Conservation (phyloP, 345 rosid species). For the Euphorbia pulcherrima region DNA sequence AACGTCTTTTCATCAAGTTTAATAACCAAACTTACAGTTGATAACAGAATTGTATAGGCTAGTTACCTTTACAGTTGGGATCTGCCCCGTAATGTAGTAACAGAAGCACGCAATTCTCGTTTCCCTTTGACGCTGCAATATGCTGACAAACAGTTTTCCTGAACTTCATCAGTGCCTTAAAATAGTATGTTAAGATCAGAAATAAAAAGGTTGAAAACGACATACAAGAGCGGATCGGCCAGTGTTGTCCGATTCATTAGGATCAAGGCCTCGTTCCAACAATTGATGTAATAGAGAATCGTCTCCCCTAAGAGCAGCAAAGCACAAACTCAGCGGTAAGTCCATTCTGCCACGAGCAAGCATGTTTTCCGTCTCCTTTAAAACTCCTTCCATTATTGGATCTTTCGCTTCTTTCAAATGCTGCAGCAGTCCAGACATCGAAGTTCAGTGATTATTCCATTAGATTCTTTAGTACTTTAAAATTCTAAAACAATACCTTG, state of each 20-base stretch:
- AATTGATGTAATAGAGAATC: conserved; percentile 22
- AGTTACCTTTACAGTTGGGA: conserved; percentile 67
- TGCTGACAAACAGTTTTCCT: conserved; percentile 41
- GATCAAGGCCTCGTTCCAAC: conserved; percentile 28
- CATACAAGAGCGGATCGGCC: conserved; percentile 30
- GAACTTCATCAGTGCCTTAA: conserved; percentile 2
- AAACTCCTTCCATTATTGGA: conserved; percentile 63
- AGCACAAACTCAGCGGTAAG: conserved; percentile 61
- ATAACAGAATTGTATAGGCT: neutral
- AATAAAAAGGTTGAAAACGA: neutral
- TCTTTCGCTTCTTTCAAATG: conserved; percentile 67
- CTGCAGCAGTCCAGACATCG: conserved; percentile 1
- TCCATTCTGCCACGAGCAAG: conserved; percentile 74
- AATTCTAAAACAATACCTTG: no score
- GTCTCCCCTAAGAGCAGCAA: conserved; percentile 31
- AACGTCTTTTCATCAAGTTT: neutral
- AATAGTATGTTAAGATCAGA: neutral
- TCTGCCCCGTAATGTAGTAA: conserved; percentile 63
- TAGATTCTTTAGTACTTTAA: no score
- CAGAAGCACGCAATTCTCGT: conserved; percentile 57
- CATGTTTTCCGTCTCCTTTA: conserved; percentile 69
- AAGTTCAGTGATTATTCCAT: neutral
- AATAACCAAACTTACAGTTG: neutral
- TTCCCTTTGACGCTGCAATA: conserved; percentile 79
- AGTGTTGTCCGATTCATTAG: conserved; percentile 30